Evolutionary conservation across 805 yeast genomes (phyloP).

Genomic region (Naumovozyma dairenensis): DNA sequence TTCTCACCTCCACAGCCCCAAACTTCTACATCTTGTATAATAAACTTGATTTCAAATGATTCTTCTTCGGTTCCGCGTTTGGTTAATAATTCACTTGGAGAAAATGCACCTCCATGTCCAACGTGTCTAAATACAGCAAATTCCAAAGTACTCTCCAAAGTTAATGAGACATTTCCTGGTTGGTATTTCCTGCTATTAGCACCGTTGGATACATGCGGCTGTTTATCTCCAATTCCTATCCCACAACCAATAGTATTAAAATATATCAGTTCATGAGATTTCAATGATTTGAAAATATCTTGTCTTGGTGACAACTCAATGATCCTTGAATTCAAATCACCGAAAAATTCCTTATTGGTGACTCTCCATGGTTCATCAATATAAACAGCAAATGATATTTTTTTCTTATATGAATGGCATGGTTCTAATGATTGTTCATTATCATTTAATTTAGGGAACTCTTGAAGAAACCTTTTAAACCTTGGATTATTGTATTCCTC

Average conservation of each 20-base stretch:
- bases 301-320: conserved; percentile 61
- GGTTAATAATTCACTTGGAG: conserved; percentile 25
- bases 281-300: conserved; percentile 38
- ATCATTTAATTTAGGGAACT: conserved; percentile 36
- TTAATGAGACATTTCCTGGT: conserved; percentile 73
- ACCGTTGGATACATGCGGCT: conserved; percentile 42
- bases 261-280: conserved; percentile 39
- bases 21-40: conserved; percentile 70
- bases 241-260: conserved; percentile 73
- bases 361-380: conserved; percentile 67
- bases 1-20: conserved; percentile 84
- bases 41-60: conserved; percentile 57
- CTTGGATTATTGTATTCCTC: conserved; percentile 29
- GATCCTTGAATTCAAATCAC: conserved; percentile 46
- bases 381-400: conserved; percentile 53
- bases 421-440: conserved; percentile 17
- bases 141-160: conserved; percentile 70
- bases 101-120: conserved; percentile 44
- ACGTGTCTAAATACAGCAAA: conserved; percentile 69
- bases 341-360: conserved; percentile 65
- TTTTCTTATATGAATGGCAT: conserved; percentile 23
- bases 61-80: conserved; percentile 14
- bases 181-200: conserved; percentile 36
- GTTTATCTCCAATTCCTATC: conserved; percentile 68
- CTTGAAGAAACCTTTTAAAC: conserved; percentile 41